phyloP scores from a whole-genome alignment of 2,329 filamentous ascomycete species.

The Aspergillus phoenicis region DNA sequence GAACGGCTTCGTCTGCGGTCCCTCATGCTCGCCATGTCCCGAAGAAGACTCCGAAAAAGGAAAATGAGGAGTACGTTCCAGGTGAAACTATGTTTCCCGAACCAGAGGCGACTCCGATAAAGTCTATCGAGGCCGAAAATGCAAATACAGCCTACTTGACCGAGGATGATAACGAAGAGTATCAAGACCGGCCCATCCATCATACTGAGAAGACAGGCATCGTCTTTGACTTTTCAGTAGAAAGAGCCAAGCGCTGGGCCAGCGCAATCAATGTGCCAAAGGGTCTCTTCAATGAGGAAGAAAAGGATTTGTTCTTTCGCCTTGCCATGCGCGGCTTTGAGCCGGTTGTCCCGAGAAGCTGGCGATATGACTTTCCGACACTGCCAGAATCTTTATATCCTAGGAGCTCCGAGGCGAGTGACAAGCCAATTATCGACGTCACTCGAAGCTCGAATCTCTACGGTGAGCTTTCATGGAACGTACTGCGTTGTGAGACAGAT shows the following conservation, averaged over 20 bases:
- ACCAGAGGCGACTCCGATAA: neutral
- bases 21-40: neutral
- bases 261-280: constrained; percentile 43
- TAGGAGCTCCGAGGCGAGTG: constrained; percentile 27
- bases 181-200: neutral
- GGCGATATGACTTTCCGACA: constrained; percentile 57
- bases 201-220: constrained; percentile 29
- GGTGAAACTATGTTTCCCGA: neutral
- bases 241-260: constrained; percentile 39
- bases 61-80: neutral
- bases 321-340: constrained; percentile 60
- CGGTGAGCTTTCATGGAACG: constrained; percentile 33
- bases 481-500: neutral
- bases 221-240: constrained; percentile 31
- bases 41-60: neutral
- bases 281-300: constrained; percentile 54
- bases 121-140: neutral
- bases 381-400: constrained; percentile 58
- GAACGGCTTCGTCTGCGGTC: neutral
- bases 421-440: constrained; percentile 51
- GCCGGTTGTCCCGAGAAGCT: constrained; percentile 55
- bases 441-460: constrained; percentile 48
- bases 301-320: constrained; percentile 56
- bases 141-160: neutral
- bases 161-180: neutral